Evolutionary conservation across 306 rosid species (phyloP), one percentile per base, ranked within the genome.

Genomic region (Canavalia ensiformis): DNA sequence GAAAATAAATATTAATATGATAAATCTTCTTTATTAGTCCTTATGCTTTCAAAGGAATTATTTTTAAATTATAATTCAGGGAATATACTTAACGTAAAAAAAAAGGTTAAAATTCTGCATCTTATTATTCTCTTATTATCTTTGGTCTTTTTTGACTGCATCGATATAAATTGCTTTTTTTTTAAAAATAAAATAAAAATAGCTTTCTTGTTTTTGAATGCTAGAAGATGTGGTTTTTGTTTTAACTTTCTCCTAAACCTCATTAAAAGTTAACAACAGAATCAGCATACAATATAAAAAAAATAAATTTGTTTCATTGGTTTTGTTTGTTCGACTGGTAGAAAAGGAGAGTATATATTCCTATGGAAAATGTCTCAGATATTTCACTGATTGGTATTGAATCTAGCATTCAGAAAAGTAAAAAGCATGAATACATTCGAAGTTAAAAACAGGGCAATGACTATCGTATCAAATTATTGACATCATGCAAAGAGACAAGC

Each of bases 401-500:
- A 49, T 57, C 42, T 69, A 5, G 50, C 13, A 9, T 45, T 57
- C 12, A 37, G 37, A 5, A 75, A 68, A 82, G 62, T 3, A 47
- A 34, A 66, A 47, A 4, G 13, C 44, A 62, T 55, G 34, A 51
- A 18, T 41, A 37, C 56, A 81, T 76, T 73, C 82, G 49, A 66
- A 33, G 60, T 57, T 47, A 37, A 77, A 68, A 64, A 11, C 11
- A n/a, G 7, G 28, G 72, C 12, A 25, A 80, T 63, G 60, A 60
- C 42, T 35, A 59, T 12, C 29, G 28, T 54, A 60, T 65, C 35
- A 25, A 50, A 64, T 60, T 50, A 33, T 79, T 86, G 91, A 84
- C 89, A 81, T 64, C 68, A 77, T 51, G 78, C 29, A 7, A 34
- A 35, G 37, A 63, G 80, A 82, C 76, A 64, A 63, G 29, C 30